Conservation (phyloP, 2,329 filamentous ascomycete species). For the Fusarium sp. region DNA sequence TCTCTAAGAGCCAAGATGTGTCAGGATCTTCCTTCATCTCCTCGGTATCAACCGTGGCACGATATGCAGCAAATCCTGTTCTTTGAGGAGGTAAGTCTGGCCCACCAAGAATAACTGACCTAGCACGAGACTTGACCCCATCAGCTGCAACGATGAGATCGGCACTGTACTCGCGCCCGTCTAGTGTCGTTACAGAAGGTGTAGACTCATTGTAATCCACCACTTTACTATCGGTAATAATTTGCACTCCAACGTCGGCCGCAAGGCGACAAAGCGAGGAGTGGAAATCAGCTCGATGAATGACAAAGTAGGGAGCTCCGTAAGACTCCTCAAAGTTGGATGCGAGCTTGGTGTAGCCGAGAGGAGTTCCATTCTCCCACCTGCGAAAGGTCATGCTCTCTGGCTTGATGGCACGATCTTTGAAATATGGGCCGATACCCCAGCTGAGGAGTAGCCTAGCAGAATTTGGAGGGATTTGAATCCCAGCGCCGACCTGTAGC, state of each 20-base stretch:
- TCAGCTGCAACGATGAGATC: background rate
- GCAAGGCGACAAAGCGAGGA: background rate
- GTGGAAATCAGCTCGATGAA: background rate
- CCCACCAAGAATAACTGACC: background rate
- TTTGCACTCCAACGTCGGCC: background rate
- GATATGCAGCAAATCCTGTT: background rate
- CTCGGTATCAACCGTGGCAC: background rate
- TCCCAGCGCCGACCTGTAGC: background rate
- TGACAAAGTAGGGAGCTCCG: background rate
- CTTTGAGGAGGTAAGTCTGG: background rate
- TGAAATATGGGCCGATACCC: background rate
- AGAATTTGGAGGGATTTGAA: background rate
- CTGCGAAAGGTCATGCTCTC: background rate
- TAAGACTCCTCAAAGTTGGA: background rate
- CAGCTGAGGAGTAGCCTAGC: background rate
- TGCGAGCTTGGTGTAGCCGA: background rate
- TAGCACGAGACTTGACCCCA: background rate
- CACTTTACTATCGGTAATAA: background rate
- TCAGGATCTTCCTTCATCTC: background rate
- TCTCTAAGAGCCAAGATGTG: background rate
- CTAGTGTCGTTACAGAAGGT: background rate
- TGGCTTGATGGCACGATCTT: background rate
- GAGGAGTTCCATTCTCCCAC: background rate
- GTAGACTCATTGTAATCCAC: background rate
- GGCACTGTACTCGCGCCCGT: background rate